These are phyloP conservation scores for Microdochium bolleyi DNA, from an alignment of 2,329 filamentous ascomycete genomes.

Conservation along the genomic window DNA sequence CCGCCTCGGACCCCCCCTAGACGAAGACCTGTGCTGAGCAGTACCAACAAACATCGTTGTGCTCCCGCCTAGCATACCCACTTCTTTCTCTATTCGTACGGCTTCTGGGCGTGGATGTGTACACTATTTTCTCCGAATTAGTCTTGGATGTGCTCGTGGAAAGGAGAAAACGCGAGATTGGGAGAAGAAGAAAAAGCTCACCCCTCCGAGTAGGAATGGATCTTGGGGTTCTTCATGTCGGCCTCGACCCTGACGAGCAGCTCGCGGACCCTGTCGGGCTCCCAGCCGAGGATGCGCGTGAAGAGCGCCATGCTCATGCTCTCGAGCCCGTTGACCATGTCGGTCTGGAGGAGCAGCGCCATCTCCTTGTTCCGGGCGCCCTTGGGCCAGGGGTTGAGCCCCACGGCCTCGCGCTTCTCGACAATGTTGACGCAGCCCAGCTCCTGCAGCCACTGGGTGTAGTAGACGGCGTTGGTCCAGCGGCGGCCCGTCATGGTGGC, in stretches of 20 bases:
- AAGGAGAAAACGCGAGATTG: neutral
- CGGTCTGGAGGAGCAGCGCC: slow-evolving; percentile 11
- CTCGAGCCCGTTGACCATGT: slow-evolving; percentile 12
- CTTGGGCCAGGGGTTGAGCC: slow-evolving; percentile 14
- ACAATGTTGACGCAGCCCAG: slow-evolving; percentile 11
- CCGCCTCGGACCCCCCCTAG: too few relatives aligned
- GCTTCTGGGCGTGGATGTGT: neutral
- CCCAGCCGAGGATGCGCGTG: slow-evolving; percentile 14
- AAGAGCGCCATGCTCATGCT: slow-evolving; percentile 15
- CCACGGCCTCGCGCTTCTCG: slow-evolving; percentile 9
- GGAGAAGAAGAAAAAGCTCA: slow-evolving; percentile 4
- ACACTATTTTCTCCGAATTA: neutral
- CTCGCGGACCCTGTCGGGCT: slow-evolving; percentile 3
- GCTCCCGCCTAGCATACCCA: too few relatives aligned
- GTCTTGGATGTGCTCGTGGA: neutral
- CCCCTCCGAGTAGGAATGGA: slow-evolving; percentile 16
- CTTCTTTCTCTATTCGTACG: neutral
- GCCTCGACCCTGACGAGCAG: slow-evolving; percentile 11
- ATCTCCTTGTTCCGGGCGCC: slow-evolving; percentile 11
- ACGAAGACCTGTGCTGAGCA: too few relatives aligned
- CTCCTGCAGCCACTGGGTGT: slow-evolving; percentile 10
- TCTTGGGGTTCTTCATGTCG: slow-evolving; percentile 11
- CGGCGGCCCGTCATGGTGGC: slow-evolving; percentile 9
- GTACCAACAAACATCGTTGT: too few relatives aligned
- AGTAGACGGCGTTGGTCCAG: slow-evolving; percentile 11